Percentiles rank a stretch among this genome's conserved stretches.
Conservation (phyloP, 2,329 filamentous ascomycete species). For the Penicillium sp. region DNA sequence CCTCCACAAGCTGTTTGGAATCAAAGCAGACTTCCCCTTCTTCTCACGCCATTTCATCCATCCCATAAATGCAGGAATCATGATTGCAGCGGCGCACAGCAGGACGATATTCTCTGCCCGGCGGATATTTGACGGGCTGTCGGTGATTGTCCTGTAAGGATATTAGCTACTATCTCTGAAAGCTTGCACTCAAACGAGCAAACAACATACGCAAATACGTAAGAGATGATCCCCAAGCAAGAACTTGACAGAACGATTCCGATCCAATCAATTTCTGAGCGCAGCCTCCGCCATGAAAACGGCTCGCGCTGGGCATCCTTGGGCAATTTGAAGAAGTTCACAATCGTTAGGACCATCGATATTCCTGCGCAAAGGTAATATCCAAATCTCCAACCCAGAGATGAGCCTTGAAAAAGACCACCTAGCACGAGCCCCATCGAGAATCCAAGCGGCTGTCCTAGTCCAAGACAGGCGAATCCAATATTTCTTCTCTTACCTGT, state of each 20-base stretch:
- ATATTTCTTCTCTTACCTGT: conserved; percentile 53
- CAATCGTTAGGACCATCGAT: conserved; percentile 42
- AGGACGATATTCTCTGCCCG: conserved; percentile 48
- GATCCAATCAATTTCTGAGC: conserved; percentile 54
- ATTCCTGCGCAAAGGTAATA: conserved; percentile 52
- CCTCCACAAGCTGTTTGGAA: conserved; percentile 65
- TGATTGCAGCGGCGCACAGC: conserved; percentile 46
- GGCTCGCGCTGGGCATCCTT: conserved; percentile 10
- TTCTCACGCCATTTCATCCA: conserved; percentile 57
- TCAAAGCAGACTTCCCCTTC: conserved; percentile 53
- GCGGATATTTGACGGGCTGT: conserved; percentile 39
- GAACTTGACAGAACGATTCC: conserved; percentile 50
- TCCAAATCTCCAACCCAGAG: conserved; percentile 54
- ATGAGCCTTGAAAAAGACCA: conserved; percentile 46
- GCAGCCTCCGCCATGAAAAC: conserved; percentile 7
- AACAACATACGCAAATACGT: conserved; percentile 49
- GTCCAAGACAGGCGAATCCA: conserved; percentile 54
- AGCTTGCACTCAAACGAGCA: too few relatives aligned
- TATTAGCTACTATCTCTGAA: background rate
- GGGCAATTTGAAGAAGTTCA: conserved; percentile 41
- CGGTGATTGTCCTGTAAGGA: conserved; percentile 22
- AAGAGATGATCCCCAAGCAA: conserved; percentile 53
- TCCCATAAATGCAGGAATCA: conserved; percentile 52
- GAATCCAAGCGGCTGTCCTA: conserved; percentile 55
- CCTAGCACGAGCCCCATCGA: conserved; percentile 49